Conservation (phyloP, 352 stramenopile species). For the Phytophthora citrophthora region DNA sequence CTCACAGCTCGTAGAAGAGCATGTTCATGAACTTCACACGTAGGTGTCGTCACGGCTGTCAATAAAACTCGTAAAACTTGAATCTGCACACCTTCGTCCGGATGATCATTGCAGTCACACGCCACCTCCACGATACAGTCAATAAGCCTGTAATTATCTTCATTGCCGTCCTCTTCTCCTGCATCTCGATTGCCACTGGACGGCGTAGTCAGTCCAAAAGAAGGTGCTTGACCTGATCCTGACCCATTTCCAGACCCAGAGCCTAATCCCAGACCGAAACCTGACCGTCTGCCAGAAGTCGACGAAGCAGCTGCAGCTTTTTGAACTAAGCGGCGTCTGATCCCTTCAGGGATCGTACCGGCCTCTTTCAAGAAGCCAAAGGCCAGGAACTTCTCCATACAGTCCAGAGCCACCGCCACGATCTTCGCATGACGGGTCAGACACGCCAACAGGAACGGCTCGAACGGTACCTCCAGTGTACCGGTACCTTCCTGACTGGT, state of each 20-base stretch:
- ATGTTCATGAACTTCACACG: conserved; percentile 92
- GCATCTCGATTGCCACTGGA: conserved; percentile 6
- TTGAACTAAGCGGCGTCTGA: conserved; percentile 70
- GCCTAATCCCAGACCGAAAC: conserved; percentile 27
- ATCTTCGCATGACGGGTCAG: conserved; percentile 81
- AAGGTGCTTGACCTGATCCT: conserved; percentile 6
- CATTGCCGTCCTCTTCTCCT: conserved; percentile 24
- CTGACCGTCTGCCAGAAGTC: conserved; percentile 17
- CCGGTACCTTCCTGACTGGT: conserved; percentile 33
- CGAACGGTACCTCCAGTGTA: conserved; percentile 63
- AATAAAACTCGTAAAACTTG: conserved; percentile 94
- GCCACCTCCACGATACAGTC: conserved; percentile 91
- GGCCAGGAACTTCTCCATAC: conserved; percentile 91
- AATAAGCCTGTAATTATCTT: conserved; percentile 71
- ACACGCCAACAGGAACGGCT: conserved; percentile 77
- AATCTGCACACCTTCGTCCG: conserved; percentile 92
- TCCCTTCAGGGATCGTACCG: conserved; percentile 61
- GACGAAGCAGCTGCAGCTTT: conserved; percentile 43
- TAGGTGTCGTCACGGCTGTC: conserved; percentile 90
- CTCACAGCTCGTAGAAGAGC: conserved; percentile 95
- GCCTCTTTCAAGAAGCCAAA: conserved; percentile 86
- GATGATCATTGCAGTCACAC: conserved; percentile 91
- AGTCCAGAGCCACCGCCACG: conserved; percentile 84
- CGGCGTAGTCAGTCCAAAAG: conserved; percentile 17
- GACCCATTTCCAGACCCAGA: conserved; percentile 6